phyloP scores from a whole-genome alignment of 192 early-diverging fungal genomes.

The Coemansia erecta region DNA sequence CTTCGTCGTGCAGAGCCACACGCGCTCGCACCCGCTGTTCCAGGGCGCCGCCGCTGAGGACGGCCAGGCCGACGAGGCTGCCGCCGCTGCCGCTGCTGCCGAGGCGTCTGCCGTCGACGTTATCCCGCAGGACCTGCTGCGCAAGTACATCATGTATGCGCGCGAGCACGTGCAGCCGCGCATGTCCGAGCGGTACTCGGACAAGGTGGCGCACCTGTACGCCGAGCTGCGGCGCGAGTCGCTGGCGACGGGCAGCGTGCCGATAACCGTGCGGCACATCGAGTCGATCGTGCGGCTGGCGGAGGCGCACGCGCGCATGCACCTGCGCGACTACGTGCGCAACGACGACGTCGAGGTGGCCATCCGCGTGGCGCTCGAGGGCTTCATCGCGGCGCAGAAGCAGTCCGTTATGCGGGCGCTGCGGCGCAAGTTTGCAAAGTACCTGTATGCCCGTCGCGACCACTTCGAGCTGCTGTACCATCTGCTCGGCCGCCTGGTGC shows the following conservation, averaged over 20 bases:
- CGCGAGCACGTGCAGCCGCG: constrained; percentile 73
- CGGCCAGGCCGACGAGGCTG: constrained; percentile 15
- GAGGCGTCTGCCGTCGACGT: constrained; percentile 56
- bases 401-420: constrained; percentile 81
- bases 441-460: constrained; percentile 74
- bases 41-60: no score
- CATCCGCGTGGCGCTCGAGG: constrained; percentile 81
- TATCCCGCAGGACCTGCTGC: constrained; percentile 75
- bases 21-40: constrained; percentile 82
- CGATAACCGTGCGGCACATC: constrained; percentile 85
- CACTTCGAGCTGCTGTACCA: constrained; percentile 78
- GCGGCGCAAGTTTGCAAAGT: constrained; percentile 83
- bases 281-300: constrained; percentile 84
- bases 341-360: constrained; percentile 93
- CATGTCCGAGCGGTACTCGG: constrained; percentile 81
- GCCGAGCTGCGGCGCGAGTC: constrained; percentile 90
- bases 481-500: constrained; percentile 68
- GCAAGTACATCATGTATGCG: constrained; percentile 88
- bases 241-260: constrained; percentile 69
- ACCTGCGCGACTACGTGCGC: constrained; percentile 86
- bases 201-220: constrained; percentile 88
- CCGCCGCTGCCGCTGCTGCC: constrained; percentile 42
- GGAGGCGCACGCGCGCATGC: constrained; percentile 93
- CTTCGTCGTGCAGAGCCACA: constrained; percentile 93
- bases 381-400: constrained; percentile 93